Percentiles rank a stretch among this genome's conserved stretches.
phyloP scores from a whole-genome alignment of 768 basidiomycete species.

The Nidularia pulvinata region DNA sequence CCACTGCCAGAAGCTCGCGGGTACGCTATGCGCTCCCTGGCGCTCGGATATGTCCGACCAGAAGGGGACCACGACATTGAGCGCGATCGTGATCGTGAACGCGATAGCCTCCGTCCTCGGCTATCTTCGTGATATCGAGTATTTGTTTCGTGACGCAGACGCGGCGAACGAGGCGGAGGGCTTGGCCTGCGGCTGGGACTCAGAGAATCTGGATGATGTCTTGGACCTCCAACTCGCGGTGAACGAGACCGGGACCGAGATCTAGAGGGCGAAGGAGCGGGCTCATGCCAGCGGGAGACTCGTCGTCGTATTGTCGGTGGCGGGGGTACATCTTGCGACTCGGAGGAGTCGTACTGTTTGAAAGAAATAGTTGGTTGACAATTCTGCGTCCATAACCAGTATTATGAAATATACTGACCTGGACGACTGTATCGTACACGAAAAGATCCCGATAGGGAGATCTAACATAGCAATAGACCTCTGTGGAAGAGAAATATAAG shows the following conservation, averaged over 20 bases:
- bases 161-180: too few species aligned
- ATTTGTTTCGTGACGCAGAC: too few species aligned
- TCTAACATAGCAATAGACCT: slow-evolving; percentile 86
- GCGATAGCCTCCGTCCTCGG: slow-evolving; percentile 7
- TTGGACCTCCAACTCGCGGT: too few species aligned
- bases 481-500: slow-evolving; percentile 32
- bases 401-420: slow-evolving; percentile 46
- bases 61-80: slow-evolving; percentile 32
- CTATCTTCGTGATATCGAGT: too few species aligned
- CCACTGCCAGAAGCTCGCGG: too few species aligned
- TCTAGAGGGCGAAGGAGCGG: slow-evolving; percentile 18
- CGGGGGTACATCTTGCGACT: slow-evolving; percentile 40
- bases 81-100: slow-evolving; percentile 7
- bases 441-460: slow-evolving; percentile 88
- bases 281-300: slow-evolving; percentile 23
- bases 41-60: slow-evolving; percentile 22
- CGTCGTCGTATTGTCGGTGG: slow-evolving; percentile 24
- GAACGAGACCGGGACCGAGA: slow-evolving; percentile 19
- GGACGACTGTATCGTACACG: slow-evolving; percentile 78
- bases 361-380: slow-evolving; percentile 4
- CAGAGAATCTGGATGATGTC: too few species aligned
- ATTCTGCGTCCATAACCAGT: too few species aligned
- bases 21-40: slow-evolving; percentile 4
- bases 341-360: slow-evolving; percentile 52
- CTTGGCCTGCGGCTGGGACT: too few species aligned